Evolutionary conservation across 2,329 filamentous ascomycete genomes (phyloP).

Genomic region (Beauveria asiatica): DNA sequence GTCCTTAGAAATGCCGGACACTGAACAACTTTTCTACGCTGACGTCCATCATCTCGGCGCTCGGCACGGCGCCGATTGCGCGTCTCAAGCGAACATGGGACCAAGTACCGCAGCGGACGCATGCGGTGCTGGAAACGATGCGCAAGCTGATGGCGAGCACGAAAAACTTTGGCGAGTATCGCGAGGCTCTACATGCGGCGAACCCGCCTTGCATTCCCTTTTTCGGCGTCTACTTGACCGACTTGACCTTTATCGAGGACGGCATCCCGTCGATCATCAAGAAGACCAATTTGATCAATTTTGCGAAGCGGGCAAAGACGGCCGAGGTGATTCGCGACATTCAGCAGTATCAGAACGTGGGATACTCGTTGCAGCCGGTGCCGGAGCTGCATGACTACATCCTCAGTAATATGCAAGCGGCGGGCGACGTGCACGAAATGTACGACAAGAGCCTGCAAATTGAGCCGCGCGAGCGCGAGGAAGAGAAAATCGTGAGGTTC

Average conservation of each 20-base stretch:
- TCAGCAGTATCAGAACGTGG: slow-evolving; percentile 96
- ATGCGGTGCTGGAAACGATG: slow-evolving; percentile 77
- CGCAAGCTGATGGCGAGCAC: slow-evolving; percentile 91
- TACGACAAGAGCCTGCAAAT: slow-evolving; percentile 93
- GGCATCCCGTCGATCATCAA: slow-evolving; percentile 95
- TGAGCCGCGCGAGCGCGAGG: slow-evolving; percentile 91
- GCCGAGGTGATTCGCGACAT: slow-evolving; percentile 98
- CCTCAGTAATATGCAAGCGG: slow-evolving; percentile 88
- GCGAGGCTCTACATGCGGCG: slow-evolving; percentile 82
- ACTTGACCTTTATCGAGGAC: slow-evolving; percentile 96
- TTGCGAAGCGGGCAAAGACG: slow-evolving; percentile 95
- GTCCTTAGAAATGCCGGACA: slow-evolving; percentile 71
- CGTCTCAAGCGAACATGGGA: slow-evolving; percentile 91
- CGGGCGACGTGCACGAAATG: slow-evolving; percentile 97
- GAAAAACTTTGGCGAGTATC: slow-evolving; percentile 96
- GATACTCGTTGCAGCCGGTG: slow-evolving; percentile 85
- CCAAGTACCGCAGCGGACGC: slow-evolving; percentile 79
- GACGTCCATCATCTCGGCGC: slow-evolving; percentile 93
- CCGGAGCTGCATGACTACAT: slow-evolving; percentile 95
- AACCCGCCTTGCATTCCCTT: slow-evolving; percentile 98
- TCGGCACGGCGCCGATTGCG: slow-evolving; percentile 90
- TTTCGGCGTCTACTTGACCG: slow-evolving; percentile 96
- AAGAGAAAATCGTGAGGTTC: slow-evolving; percentile 99
- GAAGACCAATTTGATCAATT: slow-evolving; percentile 95
- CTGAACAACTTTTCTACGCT: slow-evolving; percentile 97